A percentile compares a stretch with the other conserved stretches of the same genome.
phyloP scores from a whole-genome alignment of 2,329 filamentous ascomycete species.

The Calonectria henricotiae region DNA sequence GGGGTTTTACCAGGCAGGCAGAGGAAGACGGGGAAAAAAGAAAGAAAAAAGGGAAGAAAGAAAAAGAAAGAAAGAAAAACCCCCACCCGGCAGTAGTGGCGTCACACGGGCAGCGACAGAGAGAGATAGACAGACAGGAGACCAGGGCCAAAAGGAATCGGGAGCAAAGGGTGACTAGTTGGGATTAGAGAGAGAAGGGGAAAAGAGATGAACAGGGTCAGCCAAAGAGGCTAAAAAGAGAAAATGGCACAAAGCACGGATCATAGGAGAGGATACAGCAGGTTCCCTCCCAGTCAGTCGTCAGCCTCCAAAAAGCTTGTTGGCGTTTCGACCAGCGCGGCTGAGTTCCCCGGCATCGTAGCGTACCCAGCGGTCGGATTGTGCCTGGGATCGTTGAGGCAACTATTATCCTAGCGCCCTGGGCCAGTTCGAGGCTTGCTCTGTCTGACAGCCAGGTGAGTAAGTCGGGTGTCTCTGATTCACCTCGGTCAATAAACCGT shows the following conservation, averaged over 20 bases:
- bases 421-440: constrained; percentile 13
- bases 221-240: constrained; percentile 26
- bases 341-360: constrained; percentile 34
- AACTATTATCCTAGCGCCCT: constrained; percentile 7
- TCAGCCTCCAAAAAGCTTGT: constrained; percentile 31
- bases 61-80: neutral
- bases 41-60: neutral
- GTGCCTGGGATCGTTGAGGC: constrained; percentile 26
- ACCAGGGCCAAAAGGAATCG: constrained; percentile 22
- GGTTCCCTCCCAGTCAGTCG: neutral
- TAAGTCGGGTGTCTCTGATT: constrained; percentile 10
- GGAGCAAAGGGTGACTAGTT: constrained; percentile 17
- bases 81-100: neutral
- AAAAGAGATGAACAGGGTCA: constrained; percentile 14
- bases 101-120: neutral
- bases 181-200: neutral
- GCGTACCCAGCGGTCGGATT: constrained; percentile 30
- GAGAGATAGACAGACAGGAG: neutral
- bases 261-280: neutral
- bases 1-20: constrained; percentile 8
- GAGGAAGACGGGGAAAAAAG: neutral
- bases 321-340: constrained; percentile 32
- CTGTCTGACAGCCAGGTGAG: constrained; percentile 16
- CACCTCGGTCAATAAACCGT: constrained; percentile 1
- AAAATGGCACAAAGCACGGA: constrained; percentile 13